Conservation (phyloP, 345 rosid genomes). For the Pistacia integerrima region DNA sequence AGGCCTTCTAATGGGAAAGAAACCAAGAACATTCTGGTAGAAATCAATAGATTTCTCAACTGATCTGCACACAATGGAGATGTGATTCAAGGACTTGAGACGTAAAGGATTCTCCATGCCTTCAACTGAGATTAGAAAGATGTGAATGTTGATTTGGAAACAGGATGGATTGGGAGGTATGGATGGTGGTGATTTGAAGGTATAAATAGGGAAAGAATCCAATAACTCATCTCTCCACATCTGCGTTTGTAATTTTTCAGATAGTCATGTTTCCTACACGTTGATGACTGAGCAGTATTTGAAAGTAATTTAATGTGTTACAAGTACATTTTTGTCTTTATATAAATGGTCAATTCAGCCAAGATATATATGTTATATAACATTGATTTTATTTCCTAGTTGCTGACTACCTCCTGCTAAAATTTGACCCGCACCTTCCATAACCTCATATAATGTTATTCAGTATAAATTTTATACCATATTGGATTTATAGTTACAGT, state of each 20-base stretch:
- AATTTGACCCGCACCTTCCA: background rate
- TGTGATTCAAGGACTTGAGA: constrained; percentile 71
- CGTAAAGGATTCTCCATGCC: constrained; percentile 53
- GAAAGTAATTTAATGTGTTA: too few species aligned
- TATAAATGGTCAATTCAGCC: too few species aligned
- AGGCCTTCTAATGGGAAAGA: constrained; percentile 68
- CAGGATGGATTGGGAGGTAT: background rate
- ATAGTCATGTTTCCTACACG: background rate
- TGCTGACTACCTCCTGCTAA: background rate
- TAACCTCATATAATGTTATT: too few species aligned
- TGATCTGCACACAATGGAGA: constrained; percentile 69
- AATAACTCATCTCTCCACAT: background rate
- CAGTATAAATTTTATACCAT: too few species aligned
- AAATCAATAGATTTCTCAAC: constrained; percentile 59
- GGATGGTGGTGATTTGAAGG: background rate
- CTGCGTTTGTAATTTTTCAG: background rate
- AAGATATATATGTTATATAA: too few species aligned
- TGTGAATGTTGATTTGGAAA: too few species aligned
- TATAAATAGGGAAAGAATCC: background rate
- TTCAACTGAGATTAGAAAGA: background rate
- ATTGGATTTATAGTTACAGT: too few species aligned
- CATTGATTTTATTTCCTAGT: too few species aligned
- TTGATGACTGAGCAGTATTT: background rate
- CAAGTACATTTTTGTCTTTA: too few species aligned
- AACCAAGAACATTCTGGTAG: constrained; percentile 72